phyloP scores from a whole-genome alignment of 768 basidiomycete species.

The Leccinum subgranulosum region DNA sequence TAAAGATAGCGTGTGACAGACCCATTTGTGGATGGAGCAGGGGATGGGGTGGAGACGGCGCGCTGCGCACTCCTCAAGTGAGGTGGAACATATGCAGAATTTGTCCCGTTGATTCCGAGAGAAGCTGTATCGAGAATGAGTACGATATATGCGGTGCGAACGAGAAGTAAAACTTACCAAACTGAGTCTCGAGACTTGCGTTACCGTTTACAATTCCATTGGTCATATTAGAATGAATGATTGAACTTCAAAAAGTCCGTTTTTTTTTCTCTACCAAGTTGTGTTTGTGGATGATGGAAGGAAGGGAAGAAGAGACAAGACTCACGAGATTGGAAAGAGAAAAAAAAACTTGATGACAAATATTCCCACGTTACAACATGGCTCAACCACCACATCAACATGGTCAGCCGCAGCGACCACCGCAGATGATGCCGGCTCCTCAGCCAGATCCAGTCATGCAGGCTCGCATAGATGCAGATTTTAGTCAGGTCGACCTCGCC shows the following conservation, averaged over 20 bases:
- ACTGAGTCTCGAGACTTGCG: conserved; percentile 69
- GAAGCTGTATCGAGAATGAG: conserved; percentile 45
- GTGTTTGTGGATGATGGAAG: conserved; percentile 28
- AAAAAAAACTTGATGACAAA: conserved; percentile 32
- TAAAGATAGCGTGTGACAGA: conserved; percentile 32
- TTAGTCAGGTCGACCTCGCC: conserved; percentile 51
- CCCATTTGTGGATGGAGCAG: conserved; percentile 45
- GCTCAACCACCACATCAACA: conserved; percentile 60
- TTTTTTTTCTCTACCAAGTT: conserved; percentile 25
- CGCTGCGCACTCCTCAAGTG: conserved; percentile 85
- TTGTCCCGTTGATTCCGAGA: conserved; percentile 66
- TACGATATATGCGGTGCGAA: neutral
- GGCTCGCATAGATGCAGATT: conserved; percentile 75
- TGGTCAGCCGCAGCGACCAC: conserved; percentile 32
- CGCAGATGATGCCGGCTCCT: conserved; percentile 42
- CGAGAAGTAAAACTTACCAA: conserved; percentile 46
- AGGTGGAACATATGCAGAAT: conserved; percentile 86
- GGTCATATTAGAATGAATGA: conserved; percentile 66
- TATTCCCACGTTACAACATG: conserved; percentile 38
- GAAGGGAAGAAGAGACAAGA: conserved; percentile 22
- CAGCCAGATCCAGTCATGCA: conserved; percentile 70
- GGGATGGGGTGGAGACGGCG: conserved; percentile 59
- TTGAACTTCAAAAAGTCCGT: conserved; percentile 27
- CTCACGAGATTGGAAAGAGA: conserved; percentile 13
- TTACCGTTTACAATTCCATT: conserved; percentile 86